Base-by-base conservation (phyloP, 2,329 filamentous ascomycete species). In the Fusarium continuum region DNA sequence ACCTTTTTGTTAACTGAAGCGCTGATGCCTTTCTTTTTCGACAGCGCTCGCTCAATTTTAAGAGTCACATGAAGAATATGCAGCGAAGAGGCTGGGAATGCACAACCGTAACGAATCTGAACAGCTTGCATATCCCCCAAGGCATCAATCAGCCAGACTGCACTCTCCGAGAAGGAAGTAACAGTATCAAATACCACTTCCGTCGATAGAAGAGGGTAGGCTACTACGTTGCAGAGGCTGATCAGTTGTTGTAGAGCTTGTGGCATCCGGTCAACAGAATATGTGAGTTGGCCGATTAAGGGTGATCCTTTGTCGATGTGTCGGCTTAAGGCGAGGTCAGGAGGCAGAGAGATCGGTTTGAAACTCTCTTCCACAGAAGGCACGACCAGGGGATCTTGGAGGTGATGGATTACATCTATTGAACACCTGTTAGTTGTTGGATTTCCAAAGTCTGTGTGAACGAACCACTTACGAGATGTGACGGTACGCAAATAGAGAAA, bases 101-200 rank as follows among this genome's bases (percentile, higher is more conserved):
- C 31, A 32, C 69, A 48, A 31, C 75, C 73, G 74, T 80, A 78
- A 60, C 73, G 72, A 25, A 73, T 76, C 54, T 80, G 78, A 10
- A 76, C 69, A 17, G 75, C 68, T 44, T 79, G 75, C 25, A 85
- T 70, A 35, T 78, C 75, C 29, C 81, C 74, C 61, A 80, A 73
- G 7, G 77, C 76, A 66, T 86, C 84, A 55, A 85, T 71, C 11
- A 85, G 71, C 83, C 82, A 85, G 11, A 79, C 76, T 1, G 77
- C 70, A 54, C 76, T 75, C 58, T 80, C 80, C 16, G 72, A 73
- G 44, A 79, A 78, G 53, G 72, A 73, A 14, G 74, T 70, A 10
- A 70, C 64, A 25, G 69, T 73, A 9, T 71, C 70, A 35, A 74
- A 77, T 3, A 68, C 70, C 5, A 72, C 48, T 16, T 75, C 72